A percentile compares a stretch with the other conserved stretches of the same genome.
These are phyloP conservation scores for Fusarium devonianum DNA, from an alignment of 2,329 filamentous ascomycete species.

Conservation along the genomic window DNA sequence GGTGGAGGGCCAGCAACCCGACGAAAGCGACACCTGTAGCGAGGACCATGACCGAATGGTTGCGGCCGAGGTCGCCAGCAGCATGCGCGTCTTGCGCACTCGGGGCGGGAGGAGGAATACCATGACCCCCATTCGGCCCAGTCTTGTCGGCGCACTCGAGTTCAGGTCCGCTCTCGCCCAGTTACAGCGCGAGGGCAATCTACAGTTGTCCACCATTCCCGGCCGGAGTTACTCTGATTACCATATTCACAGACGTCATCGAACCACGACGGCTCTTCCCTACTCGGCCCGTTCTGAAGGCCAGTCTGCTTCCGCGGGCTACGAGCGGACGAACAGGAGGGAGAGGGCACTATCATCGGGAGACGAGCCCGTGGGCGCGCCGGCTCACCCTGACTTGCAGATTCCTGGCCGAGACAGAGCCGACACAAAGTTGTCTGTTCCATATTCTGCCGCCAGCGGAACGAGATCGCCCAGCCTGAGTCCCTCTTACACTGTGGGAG, in stretches of 20 bases:
- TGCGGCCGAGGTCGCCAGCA: conserved; percentile 85
- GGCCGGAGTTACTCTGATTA: conserved; percentile 61
- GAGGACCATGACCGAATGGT: conserved; percentile 68
- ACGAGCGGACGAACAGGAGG: conserved; percentile 24
- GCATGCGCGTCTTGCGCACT: conserved; percentile 86
- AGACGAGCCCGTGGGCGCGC: conserved; percentile 41
- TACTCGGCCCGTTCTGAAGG: conserved; percentile 23
- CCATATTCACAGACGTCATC: conserved; percentile 40
- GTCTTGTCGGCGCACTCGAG: conserved; percentile 90
- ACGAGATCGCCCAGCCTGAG: conserved; percentile 42
- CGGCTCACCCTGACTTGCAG: conserved; percentile 27
- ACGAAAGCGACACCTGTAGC: conserved; percentile 58
- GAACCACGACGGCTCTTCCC: conserved; percentile 39
- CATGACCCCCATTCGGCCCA: conserved; percentile 87
- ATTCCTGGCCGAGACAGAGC: conserved; percentile 32
- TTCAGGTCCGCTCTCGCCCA: conserved; percentile 92
- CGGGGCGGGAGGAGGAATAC: conserved; percentile 72
- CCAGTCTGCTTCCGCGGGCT: conserved; percentile 6
- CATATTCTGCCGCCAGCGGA: conserved; percentile 23
- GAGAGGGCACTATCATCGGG: conserved; percentile 57
- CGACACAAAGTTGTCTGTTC: conserved; percentile 30
- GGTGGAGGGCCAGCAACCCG: conserved; percentile 50
- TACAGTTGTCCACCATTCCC: conserved; percentile 73
- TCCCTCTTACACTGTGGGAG: conserved; percentile 48
- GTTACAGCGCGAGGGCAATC: conserved; percentile 80